Base-by-base conservation (phyloP, 768 basidiomycete genomes). In the Boletus tomentosulus region DNA sequence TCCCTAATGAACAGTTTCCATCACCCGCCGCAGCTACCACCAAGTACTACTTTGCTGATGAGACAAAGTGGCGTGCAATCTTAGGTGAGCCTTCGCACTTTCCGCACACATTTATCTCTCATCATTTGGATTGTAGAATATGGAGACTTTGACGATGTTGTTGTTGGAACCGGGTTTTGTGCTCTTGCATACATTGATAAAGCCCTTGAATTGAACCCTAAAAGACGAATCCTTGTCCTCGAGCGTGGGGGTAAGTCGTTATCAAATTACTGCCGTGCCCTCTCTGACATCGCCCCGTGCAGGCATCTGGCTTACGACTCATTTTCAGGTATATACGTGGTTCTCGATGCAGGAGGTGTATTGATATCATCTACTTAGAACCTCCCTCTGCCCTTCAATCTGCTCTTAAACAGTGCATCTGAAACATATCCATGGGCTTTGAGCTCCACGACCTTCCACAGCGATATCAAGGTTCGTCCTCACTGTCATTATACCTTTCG, bases 101-200 rank as follows among this genome's bases (percentile, higher is more conserved):
- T 19, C 3, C 8, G 19, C 11, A 4, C 6, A 1, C 6, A 1
- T 2, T n/a, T 22, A 5, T 31, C 3, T 22, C 19, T 54, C 24
- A 47, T 24, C 8, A 16, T 47, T 43, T 11, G n/a, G 9, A 33
- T 30, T 15, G 6, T 31, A 57, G 57, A 55, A 31, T 28, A 51
- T 22, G 54, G 50, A 3, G 28, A 48, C 12, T 58, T 55, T 7
- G 57, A 58, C 12, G 54, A 58, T 31, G 49, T 58, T 30, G 54
- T 58, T 12, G 24, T 47, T 19, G 57, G 57, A 22, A 58, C 53
- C 15, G 54, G 57, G 16, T 51, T 45, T 48, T 58, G 57, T 15
- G 58, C 60, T 25, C 60, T 62, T 28, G 60, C 60, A 4, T 62
- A 62, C 48, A 51, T 62, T 30, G 58, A 56, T 30, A 39, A 37